Base-by-base conservation (phyloP, 2,329 filamentous ascomycete species). In the Alternaria consortialis region DNA sequence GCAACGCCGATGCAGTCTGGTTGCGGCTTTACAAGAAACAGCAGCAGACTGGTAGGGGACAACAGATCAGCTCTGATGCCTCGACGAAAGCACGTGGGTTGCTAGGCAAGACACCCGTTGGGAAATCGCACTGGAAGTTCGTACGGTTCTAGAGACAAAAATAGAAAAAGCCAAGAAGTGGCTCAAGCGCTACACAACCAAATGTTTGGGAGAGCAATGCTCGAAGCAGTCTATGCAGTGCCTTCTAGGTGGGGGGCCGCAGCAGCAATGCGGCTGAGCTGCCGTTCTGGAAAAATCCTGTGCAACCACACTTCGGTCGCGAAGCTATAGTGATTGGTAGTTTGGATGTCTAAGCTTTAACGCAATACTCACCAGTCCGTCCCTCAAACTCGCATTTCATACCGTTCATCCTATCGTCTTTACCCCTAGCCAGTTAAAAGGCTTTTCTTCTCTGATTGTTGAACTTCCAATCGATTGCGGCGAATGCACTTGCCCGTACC, bases 1-100 rank as follows among this genome's bases (percentile, higher is more conserved):
- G 90, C 54, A 93, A 94, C 75, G 81, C 84, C 1, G 92, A 95
- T 80, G 90, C 90, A 1, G 89, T 95, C 4, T 96, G 92, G 92
- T 78, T 94, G 53, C 65, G 71, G 7, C 12, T 74, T 36, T 71
- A 71, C 20, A 69, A 66, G 57, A 73, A 63, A 51, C 53, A 62
- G 6, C 57, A 56, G 29, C 34, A 34, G 27, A 31, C 11, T 31
- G 17, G 32, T 17, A 51, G 12, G 37, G 29, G 25, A 15, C 56
- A 39, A 20, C 25, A 44, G 13, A 25, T 17, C 11, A n/a, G 5
- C 15, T 23, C 20, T 29, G 36, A 17, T 29, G 20, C 13, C 42
- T 27, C 46, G 7, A 29, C 15, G 8, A 46, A 50, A 8, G 40
- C 50, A 23, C 36, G 52, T 12, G 25, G 7, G n/a, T 17, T 52